These are phyloP conservation scores for Penicillium sp. DNA, from an alignment of 2,329 filamentous ascomycete species.

Conservation along the genomic window DNA sequence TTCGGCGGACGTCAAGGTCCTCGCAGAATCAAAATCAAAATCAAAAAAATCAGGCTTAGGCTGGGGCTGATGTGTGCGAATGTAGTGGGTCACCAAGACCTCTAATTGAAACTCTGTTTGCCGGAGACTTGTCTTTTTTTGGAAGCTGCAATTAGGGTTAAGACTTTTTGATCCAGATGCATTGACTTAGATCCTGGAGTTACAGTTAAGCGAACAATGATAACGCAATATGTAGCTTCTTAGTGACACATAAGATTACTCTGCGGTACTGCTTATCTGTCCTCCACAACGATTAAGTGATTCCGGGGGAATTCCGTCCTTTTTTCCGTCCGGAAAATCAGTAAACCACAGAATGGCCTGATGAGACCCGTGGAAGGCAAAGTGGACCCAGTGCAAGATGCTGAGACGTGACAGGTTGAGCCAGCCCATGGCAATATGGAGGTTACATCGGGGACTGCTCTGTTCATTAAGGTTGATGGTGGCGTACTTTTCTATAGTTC, in stretches of 20 bases:
- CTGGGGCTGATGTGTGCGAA: no score
- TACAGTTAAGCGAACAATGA: conserved; percentile 2
- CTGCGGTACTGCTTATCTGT: not conserved
- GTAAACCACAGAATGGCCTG: conserved; percentile 2
- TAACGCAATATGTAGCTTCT: not conserved
- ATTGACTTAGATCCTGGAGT: no score
- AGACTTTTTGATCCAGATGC: no score
- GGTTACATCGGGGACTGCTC: not conserved
- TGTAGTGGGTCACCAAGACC: conserved; percentile 9
- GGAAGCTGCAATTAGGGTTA: no score
- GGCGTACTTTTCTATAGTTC: no score
- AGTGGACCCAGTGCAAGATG: not conserved
- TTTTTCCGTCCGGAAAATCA: conserved; percentile 6
- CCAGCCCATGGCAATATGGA: conserved; percentile 1
- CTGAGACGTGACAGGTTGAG: conserved; percentile 8
- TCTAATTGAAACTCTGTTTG: not conserved
- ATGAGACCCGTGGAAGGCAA: not conserved
- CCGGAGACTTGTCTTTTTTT: not conserved
- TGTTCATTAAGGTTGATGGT: no score
- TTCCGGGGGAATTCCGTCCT: conserved; percentile 2
- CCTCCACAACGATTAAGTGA: no score
- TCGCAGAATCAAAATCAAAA: no score
- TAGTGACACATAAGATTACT: conserved; percentile 8
- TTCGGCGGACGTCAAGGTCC: not conserved
- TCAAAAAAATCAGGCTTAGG: no score